phyloP scores from a whole-genome alignment of 1,284 basidiomycete species.

The Ceratorhiza oryzae-sativae region DNA sequence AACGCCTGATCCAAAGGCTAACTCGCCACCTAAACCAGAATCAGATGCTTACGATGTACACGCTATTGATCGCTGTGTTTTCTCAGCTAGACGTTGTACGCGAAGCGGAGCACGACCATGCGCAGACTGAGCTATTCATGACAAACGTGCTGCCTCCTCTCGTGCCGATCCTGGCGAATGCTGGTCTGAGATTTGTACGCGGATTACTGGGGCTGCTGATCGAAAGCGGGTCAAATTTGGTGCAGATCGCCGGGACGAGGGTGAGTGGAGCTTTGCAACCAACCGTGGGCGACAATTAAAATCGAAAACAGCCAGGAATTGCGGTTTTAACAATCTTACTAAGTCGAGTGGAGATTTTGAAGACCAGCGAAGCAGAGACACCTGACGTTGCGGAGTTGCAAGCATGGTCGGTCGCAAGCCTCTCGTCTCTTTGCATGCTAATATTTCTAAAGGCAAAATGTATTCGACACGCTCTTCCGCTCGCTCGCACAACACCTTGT shows the following conservation, averaged over 20 bases:
- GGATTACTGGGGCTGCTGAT: constrained; percentile 87
- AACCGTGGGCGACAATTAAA: constrained; percentile 50
- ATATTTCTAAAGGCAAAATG: constrained; percentile 65
- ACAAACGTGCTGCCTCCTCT: constrained; percentile 87
- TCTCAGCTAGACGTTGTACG: constrained; percentile 89
- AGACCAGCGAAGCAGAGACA: constrained; percentile 61
- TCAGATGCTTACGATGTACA: constrained; percentile 86
- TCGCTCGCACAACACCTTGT: constrained; percentile 77
- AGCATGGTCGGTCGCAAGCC: constrained; percentile 71
- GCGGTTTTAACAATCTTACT: constrained; percentile 92
- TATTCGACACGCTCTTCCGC: constrained; percentile 86
- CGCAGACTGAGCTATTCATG: constrained; percentile 89
- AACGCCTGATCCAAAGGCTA: constrained; percentile 88
- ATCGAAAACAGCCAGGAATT: constrained; percentile 76
- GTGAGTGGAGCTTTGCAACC: constrained; percentile 66
- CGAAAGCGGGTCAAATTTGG: constrained; percentile 64
- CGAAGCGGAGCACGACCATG: constrained; percentile 80
- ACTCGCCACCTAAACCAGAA: constrained; percentile 84
- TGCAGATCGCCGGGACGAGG: constrained; percentile 41
- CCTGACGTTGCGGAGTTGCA: constrained; percentile 77
- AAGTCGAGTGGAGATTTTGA: constrained; percentile 89
- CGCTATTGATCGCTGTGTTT: constrained; percentile 93
- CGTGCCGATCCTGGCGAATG: constrained; percentile 79
- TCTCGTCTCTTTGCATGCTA: background rate
- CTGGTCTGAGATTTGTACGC: constrained; percentile 81